A percentile compares a stretch with the other conserved stretches of the same genome.
These are phyloP conservation scores for Trichosporon sp. DNA, from an alignment of 1,284 basidiomycete species.

Conservation along the genomic window DNA sequence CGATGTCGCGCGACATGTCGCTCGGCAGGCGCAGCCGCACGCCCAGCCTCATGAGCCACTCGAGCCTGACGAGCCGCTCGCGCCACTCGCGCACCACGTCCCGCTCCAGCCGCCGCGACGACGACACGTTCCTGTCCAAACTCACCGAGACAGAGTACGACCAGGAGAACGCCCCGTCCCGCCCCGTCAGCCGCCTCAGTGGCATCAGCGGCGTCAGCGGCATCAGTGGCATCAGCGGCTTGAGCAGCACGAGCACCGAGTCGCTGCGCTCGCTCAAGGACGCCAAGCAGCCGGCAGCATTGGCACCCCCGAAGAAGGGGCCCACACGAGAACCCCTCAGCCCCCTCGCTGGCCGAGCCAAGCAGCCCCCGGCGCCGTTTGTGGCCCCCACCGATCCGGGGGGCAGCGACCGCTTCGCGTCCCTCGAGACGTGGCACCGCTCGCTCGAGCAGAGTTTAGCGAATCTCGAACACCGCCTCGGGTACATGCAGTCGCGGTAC, in stretches of 20 bases:
- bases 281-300: neutral
- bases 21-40: neutral
- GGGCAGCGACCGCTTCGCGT: neutral
- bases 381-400: neutral
- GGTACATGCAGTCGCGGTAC: constrained; percentile 1
- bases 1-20: constrained; percentile 19
- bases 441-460: constrained; percentile 7
- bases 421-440: constrained; percentile 19
- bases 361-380: neutral
- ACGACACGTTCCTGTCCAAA: constrained; percentile 16
- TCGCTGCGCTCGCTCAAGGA: neutral
- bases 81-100: neutral
- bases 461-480: neutral
- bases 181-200: neutral
- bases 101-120: neutral
- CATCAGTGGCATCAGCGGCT: neutral
- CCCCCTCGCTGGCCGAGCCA: neutral
- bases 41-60: constrained; percentile 1
- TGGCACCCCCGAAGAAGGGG: neutral
- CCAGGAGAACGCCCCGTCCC: neutral
- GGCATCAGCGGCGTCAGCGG: neutral
- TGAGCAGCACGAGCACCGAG: neutral
- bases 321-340: neutral
- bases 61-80: neutral
- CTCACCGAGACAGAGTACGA: constrained; percentile 4